A percentile compares a stretch with the other conserved stretches of the same genome.
Conservation (phyloP, 495 filamentous ascomycete species). For the Pyrenula massariospora region DNA sequence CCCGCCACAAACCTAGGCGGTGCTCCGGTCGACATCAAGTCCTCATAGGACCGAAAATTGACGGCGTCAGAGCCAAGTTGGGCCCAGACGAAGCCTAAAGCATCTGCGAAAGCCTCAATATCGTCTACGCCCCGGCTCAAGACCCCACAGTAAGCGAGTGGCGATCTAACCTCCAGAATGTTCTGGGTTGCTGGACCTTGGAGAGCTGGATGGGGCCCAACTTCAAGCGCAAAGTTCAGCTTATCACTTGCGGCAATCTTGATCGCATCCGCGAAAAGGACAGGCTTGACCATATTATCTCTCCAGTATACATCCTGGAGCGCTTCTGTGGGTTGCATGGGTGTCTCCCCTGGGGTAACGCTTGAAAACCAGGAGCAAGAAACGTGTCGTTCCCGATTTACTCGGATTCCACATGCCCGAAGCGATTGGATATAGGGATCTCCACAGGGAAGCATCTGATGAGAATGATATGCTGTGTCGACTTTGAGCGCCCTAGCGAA, state of each 20-base stretch:
- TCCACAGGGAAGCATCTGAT: slow-evolving; percentile 30
- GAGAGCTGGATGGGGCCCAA: slow-evolving; percentile 37
- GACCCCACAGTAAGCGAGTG: slow-evolving; percentile 2
- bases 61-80: slow-evolving; percentile 10
- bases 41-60: slow-evolving; percentile 2
- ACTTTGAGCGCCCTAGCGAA: slow-evolving; percentile 43
- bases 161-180: background rate
- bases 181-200: slow-evolving; percentile 31
- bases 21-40: slow-evolving; percentile 1
- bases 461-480: slow-evolving; percentile 47
- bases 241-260: slow-evolving; percentile 20
- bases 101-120: slow-evolving; percentile 5
- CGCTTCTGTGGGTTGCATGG: slow-evolving; percentile 1
- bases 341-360: slow-evolving; percentile 7
- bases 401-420: background rate
- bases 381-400: slow-evolving; percentile 6
- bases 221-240: slow-evolving; percentile 21
- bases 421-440: slow-evolving; percentile 7
- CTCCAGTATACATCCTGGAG: slow-evolving; percentile 37
- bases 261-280: slow-evolving; percentile 44
- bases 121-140: slow-evolving; percentile 1
- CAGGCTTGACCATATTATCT: slow-evolving; percentile 44
- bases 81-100: slow-evolving; percentile 7
- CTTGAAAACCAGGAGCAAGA: slow-evolving; percentile 15
- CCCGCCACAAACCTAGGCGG: background rate